These are phyloP conservation scores for Cardamine chenopodiifolia DNA, from an alignment of 345 rosid genomes.

Conservation along the genomic window DNA sequence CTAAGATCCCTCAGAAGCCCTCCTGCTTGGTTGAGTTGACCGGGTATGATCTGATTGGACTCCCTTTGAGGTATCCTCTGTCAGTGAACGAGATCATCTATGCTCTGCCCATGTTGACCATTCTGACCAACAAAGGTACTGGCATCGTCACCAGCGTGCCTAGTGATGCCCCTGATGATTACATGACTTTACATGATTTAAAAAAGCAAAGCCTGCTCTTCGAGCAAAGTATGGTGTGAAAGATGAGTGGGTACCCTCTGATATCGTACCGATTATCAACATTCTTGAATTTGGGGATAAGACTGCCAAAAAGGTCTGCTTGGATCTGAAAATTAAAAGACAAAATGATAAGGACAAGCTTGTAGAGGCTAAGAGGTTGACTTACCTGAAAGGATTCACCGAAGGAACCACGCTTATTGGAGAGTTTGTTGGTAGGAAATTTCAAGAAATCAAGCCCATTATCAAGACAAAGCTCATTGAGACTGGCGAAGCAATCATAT, in stretches of 20 bases:
- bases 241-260: constrained; percentile 94
- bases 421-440: constrained; percentile 67
- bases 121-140: constrained; percentile 90
- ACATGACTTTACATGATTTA: constrained; percentile 78
- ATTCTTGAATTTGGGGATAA: constrained; percentile 84
- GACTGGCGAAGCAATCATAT: constrained; percentile 67
- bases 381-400: constrained; percentile 80
- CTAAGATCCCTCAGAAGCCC: constrained; percentile 69
- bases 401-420: constrained; percentile 86
- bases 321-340: constrained; percentile 77
- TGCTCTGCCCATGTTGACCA: constrained; percentile 93
- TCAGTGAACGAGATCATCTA: constrained; percentile 71
- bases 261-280: constrained; percentile 70
- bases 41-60: constrained; percentile 86
- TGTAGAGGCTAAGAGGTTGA: constrained; percentile 83
- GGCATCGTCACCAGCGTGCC: constrained; percentile 96
- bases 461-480: constrained; percentile 68
- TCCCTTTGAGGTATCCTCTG: constrained; percentile 75
- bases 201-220: constrained; percentile 79
- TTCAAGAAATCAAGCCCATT: constrained; percentile 80
- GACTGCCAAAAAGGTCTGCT: constrained; percentile 85
- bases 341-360: constrained; percentile 94
- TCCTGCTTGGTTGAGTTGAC: constrained; percentile 78
- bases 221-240: constrained; percentile 75
- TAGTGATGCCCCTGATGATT: constrained; percentile 96